A percentile compares a stretch with the other conserved stretches of the same genome.
These are phyloP conservation scores for Globisporangium recalcitrans DNA, from an alignment of 352 stramenopile genomes.

Conservation along the genomic window DNA sequence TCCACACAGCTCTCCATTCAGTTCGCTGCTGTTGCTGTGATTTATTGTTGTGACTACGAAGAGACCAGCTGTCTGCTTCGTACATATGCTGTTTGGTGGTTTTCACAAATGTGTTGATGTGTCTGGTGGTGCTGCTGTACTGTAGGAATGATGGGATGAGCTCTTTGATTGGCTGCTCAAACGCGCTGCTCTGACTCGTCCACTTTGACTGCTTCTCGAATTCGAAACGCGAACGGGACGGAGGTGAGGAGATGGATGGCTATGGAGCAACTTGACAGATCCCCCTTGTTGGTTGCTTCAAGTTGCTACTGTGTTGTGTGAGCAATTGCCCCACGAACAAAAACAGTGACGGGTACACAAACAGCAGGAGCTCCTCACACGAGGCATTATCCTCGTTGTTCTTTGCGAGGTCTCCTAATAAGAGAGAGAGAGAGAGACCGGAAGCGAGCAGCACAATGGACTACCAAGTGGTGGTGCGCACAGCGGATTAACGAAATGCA, in stretches of 20 bases:
- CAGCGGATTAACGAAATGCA: too few species aligned
- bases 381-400: background rate
- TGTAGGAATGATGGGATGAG: background rate
- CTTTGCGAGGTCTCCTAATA: background rate
- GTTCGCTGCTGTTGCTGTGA: background rate
- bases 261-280: too few species aligned
- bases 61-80: too few species aligned
- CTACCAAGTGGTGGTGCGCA: background rate
- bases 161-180: background rate
- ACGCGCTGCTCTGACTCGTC: background rate
- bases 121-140: background rate
- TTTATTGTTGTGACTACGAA: too few species aligned
- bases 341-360: background rate
- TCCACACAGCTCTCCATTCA: background rate
- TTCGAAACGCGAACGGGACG: background rate
- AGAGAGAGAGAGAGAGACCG: background rate
- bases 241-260: too few species aligned
- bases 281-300: too few species aligned
- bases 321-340: background rate
- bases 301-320: too few species aligned
- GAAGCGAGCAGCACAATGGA: background rate
- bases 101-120: background rate
- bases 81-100: background rate
- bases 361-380: background rate
- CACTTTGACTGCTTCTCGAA: background rate